phyloP scores from a whole-genome alignment of 257 asterid genomes.

The Avicennia marina region DNA sequence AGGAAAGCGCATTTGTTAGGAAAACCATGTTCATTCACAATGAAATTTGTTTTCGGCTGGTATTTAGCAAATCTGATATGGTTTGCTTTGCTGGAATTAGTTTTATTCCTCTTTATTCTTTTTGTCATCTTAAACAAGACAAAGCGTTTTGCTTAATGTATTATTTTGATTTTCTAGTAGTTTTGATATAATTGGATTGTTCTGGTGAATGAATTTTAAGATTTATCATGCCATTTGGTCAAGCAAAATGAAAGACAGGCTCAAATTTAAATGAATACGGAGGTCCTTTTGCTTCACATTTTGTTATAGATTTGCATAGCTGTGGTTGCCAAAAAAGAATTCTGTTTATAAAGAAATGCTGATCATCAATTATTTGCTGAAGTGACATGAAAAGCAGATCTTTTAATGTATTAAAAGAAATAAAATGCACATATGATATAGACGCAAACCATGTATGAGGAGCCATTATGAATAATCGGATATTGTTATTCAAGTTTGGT shows the following conservation, averaged over 20 bases:
- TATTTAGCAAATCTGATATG: not conserved
- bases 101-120: constrained; percentile 1
- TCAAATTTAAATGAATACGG: not conserved
- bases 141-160: not conserved
- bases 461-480: not conserved
- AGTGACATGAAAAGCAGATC: not conserved
- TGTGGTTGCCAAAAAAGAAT: not conserved
- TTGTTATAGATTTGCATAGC: not conserved
- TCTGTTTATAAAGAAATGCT: not conserved
- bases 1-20: too few species aligned
- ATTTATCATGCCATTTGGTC: not conserved
- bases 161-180: not conserved
- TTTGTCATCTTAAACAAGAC: not conserved
- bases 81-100: not conserved
- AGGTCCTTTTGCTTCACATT: constrained; percentile 1
- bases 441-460: not conserved
- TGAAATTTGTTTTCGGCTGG: constrained; percentile 4
- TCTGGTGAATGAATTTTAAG: not conserved
- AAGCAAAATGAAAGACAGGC: not conserved
- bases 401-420: not conserved
- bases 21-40: not conserved
- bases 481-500: not conserved
- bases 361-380: too few species aligned
- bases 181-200: not conserved
- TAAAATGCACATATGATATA: too few species aligned